These are phyloP conservation scores for Geoglossum glabrum DNA, from an alignment of 495 filamentous ascomycete species.

Conservation along the genomic window DNA sequence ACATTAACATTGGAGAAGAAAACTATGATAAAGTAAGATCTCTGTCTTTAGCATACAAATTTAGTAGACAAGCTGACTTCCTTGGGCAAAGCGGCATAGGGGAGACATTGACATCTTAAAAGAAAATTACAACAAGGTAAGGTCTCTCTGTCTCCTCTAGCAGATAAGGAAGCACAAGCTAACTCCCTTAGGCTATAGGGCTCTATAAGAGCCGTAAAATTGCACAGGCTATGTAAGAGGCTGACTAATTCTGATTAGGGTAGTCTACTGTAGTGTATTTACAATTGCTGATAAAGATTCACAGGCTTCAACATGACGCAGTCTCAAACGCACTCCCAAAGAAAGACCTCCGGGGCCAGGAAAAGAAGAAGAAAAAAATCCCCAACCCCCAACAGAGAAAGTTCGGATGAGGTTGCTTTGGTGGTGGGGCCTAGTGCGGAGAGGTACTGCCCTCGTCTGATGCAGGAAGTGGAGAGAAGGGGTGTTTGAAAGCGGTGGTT, in stretches of 20 bases:
- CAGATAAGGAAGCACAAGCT: neutral
- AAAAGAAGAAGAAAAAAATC: neutral
- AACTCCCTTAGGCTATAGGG: neutral
- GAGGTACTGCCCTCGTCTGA: neutral
- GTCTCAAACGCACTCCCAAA: neutral
- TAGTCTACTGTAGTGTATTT: neutral
- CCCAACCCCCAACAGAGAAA: neutral
- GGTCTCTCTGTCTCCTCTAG: neutral
- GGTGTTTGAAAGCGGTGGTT: neutral
- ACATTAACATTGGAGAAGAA: neutral
- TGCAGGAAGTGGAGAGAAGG: neutral
- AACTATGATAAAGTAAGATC: neutral
- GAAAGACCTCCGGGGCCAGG: neutral
- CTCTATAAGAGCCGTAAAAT: neutral
- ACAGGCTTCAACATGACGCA: neutral
- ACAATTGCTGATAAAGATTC: neutral
- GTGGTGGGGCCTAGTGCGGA: neutral
- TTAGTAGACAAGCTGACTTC: neutral
- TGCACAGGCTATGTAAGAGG: neutral
- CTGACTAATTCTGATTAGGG: neutral
- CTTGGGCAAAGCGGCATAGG: neutral
- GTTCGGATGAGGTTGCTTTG: neutral
- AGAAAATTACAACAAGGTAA: neutral
- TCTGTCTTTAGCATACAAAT: neutral
- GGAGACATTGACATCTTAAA: neutral